Percentiles rank a stretch among this genome's conserved stretches.
Conservation (phyloP, 495 filamentous ascomycete genomes). For the Xylaria curta region DNA sequence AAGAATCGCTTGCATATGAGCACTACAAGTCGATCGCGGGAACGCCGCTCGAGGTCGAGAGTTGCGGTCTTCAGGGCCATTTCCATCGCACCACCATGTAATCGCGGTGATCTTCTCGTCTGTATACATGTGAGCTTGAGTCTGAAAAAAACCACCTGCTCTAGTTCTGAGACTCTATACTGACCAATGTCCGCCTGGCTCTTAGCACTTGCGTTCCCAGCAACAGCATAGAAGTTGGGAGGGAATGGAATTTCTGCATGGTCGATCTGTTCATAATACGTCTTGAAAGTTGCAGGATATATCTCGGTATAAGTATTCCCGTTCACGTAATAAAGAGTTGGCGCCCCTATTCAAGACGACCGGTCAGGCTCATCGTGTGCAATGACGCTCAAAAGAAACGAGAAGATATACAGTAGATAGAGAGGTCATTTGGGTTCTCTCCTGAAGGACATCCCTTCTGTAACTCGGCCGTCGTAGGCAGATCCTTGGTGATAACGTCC, state of each 20-base stretch:
- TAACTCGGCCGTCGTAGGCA: slow-evolving; percentile 43
- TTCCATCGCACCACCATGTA: slow-evolving; percentile 49
- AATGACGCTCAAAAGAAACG: not conserved
- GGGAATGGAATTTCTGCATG: slow-evolving; percentile 83
- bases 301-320: slow-evolving; percentile 48
- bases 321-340: slow-evolving; percentile 47
- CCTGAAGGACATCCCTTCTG: slow-evolving; percentile 46
- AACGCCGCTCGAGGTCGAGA: slow-evolving; percentile 41
- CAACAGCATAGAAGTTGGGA: slow-evolving; percentile 50
- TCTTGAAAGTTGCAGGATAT: slow-evolving; percentile 48
- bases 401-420: slow-evolving; percentile 41
- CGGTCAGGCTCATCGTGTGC: not conserved
- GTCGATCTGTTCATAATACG: slow-evolving; percentile 72
- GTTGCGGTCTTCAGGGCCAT: slow-evolving; percentile 45
- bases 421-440: slow-evolving; percentile 47
- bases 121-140: not conserved
- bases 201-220: slow-evolving; percentile 44
- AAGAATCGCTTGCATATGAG: slow-evolving; percentile 45
- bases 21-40: slow-evolving; percentile 42
- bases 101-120: slow-evolving; percentile 43
- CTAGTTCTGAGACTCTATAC: not conserved
- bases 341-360: slow-evolving; percentile 36
- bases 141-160: not conserved
- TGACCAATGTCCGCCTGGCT: slow-evolving; percentile 36
- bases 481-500: slow-evolving; percentile 41